phyloP scores from a whole-genome alignment of 768 basidiomycete species.

The Tylopilus balloui region DNA sequence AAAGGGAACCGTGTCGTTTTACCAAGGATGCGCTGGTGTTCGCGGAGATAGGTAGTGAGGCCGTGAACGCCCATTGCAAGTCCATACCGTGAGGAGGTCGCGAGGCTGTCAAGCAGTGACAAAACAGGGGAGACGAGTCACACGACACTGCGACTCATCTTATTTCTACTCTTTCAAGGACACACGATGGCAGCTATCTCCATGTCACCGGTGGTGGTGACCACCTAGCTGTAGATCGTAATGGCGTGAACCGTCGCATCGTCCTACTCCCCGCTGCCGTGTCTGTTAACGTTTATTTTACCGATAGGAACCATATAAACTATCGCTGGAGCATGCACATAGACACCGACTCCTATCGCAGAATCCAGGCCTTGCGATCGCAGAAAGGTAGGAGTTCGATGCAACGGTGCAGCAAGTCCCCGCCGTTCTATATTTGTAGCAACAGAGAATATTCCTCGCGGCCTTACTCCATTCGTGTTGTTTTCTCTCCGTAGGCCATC shows the following conservation, averaged over 20 bases:
- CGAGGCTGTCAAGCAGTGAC: background rate
- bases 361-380: background rate
- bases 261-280: too few species aligned
- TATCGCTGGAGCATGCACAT: background rate
- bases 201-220: too few species aligned
- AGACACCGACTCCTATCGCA: background rate
- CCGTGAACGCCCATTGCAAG: constrained; percentile 49
- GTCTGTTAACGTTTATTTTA: background rate
- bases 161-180: too few species aligned
- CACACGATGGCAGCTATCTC: too few species aligned
- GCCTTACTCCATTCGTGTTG: background rate
- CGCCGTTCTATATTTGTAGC: background rate
- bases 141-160: too few species aligned
- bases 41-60: constrained; percentile 47
- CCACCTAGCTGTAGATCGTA: background rate
- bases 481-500: background rate
- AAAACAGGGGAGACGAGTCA: constrained; percentile 9
- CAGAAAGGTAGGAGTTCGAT: background rate
- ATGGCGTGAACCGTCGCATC: background rate
- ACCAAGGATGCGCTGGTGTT: constrained; percentile 39
- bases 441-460: background rate
- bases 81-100: constrained; percentile 4
- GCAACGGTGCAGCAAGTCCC: background rate
- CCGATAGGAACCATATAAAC: background rate
- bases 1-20: constrained; percentile 32